Percentiles rank a stretch among this genome's conserved stretches.
Conservation (phyloP, 208 protist genomes). For the Tritrichomonas foetus region DNA sequence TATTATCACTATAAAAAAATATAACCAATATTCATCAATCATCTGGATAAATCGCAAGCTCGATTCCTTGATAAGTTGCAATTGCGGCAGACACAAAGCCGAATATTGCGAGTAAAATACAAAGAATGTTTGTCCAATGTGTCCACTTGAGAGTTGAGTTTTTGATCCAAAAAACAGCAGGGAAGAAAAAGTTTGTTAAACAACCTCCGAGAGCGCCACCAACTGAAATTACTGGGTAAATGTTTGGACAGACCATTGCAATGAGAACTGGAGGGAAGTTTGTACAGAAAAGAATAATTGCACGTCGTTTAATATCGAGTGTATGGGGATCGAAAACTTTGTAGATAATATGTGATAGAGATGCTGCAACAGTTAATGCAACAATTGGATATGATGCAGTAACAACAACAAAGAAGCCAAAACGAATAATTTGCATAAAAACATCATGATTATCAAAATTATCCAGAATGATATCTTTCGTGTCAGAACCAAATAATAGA, state of each 20-base stretch:
- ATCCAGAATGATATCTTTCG: not conserved
- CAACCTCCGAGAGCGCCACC: not conserved
- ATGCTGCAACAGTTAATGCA: not conserved
- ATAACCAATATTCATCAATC: no score
- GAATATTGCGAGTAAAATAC: not conserved
- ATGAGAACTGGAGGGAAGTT: conserved; percentile 5
- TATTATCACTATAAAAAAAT: no score
- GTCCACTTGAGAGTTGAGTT: not conserved
- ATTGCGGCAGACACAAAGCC: not conserved
- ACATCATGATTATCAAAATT: not conserved
- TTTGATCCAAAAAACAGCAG: not conserved
- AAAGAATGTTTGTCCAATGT: not conserved
- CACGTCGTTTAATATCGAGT: not conserved
- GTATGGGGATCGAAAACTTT: not conserved
- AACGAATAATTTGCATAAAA: not conserved
- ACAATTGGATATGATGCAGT: conserved; percentile 17
- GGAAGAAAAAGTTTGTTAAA: conserved; percentile 33
- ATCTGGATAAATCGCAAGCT: not conserved
- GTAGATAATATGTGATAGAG: not conserved
- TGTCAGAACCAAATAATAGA: not conserved
- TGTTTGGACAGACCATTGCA: conserved; percentile 29
- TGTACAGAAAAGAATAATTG: not conserved
- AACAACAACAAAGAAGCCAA: conserved; percentile 15
- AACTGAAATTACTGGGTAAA: not conserved
- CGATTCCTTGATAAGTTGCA: not conserved